Percentiles rank a stretch among this genome's conserved stretches.
phyloP scores from a whole-genome alignment of 805 yeast species.

The Deakozyma indianensis region DNA sequence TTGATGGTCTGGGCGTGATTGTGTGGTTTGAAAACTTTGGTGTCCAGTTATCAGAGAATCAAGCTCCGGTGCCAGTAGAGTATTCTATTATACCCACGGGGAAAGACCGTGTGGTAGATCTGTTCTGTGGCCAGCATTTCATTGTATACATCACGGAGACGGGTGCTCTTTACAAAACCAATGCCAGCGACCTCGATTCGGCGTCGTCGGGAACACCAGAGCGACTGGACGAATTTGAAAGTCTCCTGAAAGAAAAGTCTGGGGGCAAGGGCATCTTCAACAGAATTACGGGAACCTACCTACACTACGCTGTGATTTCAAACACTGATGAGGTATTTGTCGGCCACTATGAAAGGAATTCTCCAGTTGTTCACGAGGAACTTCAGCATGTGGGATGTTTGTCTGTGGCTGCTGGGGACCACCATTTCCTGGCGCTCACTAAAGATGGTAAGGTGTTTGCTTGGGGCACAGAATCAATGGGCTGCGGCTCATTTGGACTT shows the following conservation, averaged over 20 bases:
- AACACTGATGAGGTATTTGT: background rate
- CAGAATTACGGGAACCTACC: background rate
- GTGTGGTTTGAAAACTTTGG: background rate
- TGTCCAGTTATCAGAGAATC: background rate
- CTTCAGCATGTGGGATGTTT: background rate
- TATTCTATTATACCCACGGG: background rate
- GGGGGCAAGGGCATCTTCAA: background rate
- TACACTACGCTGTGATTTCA: background rate
- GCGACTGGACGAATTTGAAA: background rate
- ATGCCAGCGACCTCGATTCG: background rate
- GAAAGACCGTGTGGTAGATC: background rate
- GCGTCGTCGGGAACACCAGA: background rate
- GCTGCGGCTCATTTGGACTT: background rate
- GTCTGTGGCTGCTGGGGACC: background rate
- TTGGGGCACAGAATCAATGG: background rate
- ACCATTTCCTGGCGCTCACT: background rate
- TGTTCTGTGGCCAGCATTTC: background rate
- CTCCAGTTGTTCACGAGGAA: background rate
- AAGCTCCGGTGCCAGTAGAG: background rate
- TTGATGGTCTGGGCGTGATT: background rate
- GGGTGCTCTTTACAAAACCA: background rate
- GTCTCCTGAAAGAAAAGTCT: background rate
- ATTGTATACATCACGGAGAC: background rate
- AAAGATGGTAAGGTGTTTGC: background rate
- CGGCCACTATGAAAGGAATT: background rate